A percentile compares a stretch with the other conserved stretches of the same genome.
Conservation (phyloP, 1,284 basidiomycete genomes). For the Leccinum griseonigrum region DNA sequence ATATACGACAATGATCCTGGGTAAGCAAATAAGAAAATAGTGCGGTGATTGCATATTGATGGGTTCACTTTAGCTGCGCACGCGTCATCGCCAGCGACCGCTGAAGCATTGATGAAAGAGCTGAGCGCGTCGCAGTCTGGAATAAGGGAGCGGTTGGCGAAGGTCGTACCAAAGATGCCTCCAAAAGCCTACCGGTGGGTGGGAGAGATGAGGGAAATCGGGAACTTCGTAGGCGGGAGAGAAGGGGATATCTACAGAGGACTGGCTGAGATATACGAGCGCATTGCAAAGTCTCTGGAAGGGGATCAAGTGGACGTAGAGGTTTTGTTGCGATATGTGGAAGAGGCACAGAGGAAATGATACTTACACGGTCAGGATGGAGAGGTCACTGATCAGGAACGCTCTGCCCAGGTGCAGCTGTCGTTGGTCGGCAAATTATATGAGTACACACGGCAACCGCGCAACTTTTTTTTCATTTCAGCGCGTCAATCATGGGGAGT, state of each 20-base stretch:
- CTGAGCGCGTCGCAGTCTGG: slow-evolving; percentile 46
- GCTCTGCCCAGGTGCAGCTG: slow-evolving; percentile 9
- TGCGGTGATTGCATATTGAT: slow-evolving; percentile 1
- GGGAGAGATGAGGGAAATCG: slow-evolving; percentile 62
- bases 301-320: slow-evolving; percentile 38
- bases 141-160: slow-evolving; percentile 40
- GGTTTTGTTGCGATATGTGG: slow-evolving; percentile 45
- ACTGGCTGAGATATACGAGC: slow-evolving; percentile 44
- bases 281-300: slow-evolving; percentile 41
- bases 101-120: slow-evolving; percentile 50
- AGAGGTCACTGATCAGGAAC: slow-evolving; percentile 4
- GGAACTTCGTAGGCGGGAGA: slow-evolving; percentile 47
- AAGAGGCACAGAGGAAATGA: slow-evolving; percentile 33
- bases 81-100: slow-evolving; percentile 55
- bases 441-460: slow-evolving; percentile 13
- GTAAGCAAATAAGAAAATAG: slow-evolving; percentile 30
- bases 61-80: slow-evolving; percentile 43
- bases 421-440: slow-evolving; percentile 18
- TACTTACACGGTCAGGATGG: neutral
- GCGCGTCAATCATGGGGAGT: slow-evolving; percentile 20
- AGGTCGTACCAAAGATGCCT: slow-evolving; percentile 46
- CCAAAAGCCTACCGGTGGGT: slow-evolving; percentile 62
- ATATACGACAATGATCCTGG: slow-evolving; percentile 56
- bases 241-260: slow-evolving; percentile 49
- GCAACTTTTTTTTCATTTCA: slow-evolving; percentile 26